phyloP scores from a whole-genome alignment of 2,329 filamentous ascomycete genomes.

The Byssoonygena ceratinophila region DNA sequence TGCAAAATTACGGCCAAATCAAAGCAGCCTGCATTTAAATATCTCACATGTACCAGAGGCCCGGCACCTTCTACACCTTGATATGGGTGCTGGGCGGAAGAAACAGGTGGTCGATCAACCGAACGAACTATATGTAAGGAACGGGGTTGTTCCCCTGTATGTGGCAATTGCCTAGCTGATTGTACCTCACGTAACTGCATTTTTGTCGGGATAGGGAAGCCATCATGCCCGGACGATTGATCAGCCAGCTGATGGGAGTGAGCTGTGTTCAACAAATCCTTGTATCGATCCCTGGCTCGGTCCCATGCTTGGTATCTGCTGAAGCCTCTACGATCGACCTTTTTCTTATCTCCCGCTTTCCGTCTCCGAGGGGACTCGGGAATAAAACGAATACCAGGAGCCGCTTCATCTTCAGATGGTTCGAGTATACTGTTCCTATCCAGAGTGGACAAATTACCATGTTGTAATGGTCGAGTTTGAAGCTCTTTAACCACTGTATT shows the following conservation, averaged over 20 bases:
- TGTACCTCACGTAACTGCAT: background rate
- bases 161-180: background rate
- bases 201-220: background rate
- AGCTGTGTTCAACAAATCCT: constrained; percentile 19
- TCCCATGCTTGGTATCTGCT: constrained; percentile 41
- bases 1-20: background rate
- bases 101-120: background rate
- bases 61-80: background rate
- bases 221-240: background rate
- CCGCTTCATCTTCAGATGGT: constrained; percentile 28
- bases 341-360: constrained; percentile 22
- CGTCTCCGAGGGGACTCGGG: constrained; percentile 21
- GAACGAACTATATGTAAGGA: background rate
- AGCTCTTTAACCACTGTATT: constrained; percentile 29
- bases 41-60: constrained; percentile 2
- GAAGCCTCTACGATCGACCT: constrained; percentile 36
- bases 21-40: background rate
- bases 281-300: constrained; percentile 34
- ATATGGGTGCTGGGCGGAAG: background rate
- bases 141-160: background rate
- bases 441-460: constrained; percentile 17
- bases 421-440: constrained; percentile 21
- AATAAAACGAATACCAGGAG: constrained; percentile 31
- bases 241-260: background rate
- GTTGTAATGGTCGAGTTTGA: constrained; percentile 25